Evolutionary conservation across 495 filamentous ascomycete genomes (phyloP).

Genomic region (Podospora conica): DNA sequence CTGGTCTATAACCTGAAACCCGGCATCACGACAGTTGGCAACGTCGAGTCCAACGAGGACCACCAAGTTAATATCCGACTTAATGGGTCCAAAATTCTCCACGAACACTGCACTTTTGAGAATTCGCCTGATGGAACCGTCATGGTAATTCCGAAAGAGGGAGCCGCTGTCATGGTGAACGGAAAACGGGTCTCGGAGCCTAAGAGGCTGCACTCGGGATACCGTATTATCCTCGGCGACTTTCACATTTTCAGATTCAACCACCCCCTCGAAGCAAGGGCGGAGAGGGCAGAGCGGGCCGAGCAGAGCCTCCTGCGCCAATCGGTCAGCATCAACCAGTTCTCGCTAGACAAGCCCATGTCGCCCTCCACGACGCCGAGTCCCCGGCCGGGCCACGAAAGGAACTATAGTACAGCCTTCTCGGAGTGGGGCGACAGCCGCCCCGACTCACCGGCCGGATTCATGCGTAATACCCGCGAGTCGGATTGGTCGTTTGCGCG

Average conservation of each 20-base stretch:
- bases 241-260: conserved; percentile 99
- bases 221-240: conserved; percentile 91
- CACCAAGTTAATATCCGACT: conserved; percentile 81
- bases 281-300: conserved; percentile 70
- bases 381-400: conserved; percentile 67
- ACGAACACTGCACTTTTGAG: conserved; percentile 90
- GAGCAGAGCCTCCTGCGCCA: conserved; percentile 74
- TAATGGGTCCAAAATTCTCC: conserved; percentile 87
- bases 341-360: conserved; percentile 44
- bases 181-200: conserved; percentile 79
- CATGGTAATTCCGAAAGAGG: conserved; percentile 79
- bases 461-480: conserved; percentile 61
- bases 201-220: conserved; percentile 80
- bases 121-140: conserved; percentile 82
- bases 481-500: conserved; percentile 95
- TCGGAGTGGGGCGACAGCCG: conserved; percentile 62
- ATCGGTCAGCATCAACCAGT: conserved; percentile 74
- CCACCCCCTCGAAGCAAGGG: conserved; percentile 90
- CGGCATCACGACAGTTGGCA: conserved; percentile 85
- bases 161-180: conserved; percentile 96
- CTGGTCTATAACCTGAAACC: conserved; percentile 98
- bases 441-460: conserved; percentile 72
- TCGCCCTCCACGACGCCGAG: conserved; percentile 55
- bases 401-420: conserved; percentile 66
- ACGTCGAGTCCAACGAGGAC: conserved; percentile 73